Evolutionary conservation across 768 basidiomycete genomes (phyloP).

Genomic region (Porpolomopsis calyptriformis): DNA sequence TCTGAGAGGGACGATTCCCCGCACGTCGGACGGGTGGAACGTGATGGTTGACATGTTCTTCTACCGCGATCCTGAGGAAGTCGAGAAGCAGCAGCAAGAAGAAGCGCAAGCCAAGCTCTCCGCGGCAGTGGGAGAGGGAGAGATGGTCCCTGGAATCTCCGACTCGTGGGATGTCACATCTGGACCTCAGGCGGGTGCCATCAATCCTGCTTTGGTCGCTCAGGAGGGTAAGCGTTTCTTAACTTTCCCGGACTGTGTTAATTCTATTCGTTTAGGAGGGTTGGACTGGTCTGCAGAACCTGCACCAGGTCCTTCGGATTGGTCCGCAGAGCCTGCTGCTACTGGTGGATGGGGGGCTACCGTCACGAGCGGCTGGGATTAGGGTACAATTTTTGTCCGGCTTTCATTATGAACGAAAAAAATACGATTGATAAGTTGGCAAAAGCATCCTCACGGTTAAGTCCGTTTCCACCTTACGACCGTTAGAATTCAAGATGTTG

Average conservation of each 20-base stretch:
- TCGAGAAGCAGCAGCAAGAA: constrained; percentile 95
- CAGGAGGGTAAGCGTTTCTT: constrained; percentile 35
- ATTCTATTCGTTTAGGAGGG: constrained; percentile 27
- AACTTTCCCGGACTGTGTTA: constrained; percentile 2
- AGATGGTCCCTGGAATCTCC: constrained; percentile 30
- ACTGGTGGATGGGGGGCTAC: constrained; percentile 38
- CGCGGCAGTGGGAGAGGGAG: constrained; percentile 42
- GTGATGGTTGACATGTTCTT: constrained; percentile 99
- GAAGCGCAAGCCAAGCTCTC: constrained; percentile 80
- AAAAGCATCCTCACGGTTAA: too few species aligned
- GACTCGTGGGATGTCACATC: constrained; percentile 76
- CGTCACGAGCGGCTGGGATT: constrained; percentile 27
- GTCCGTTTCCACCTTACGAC: too few species aligned
- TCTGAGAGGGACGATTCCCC: constrained; percentile 85
- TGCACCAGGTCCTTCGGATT: constrained; percentile 53
- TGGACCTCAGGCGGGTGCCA: constrained; percentile 55
- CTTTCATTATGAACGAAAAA: too few species aligned
- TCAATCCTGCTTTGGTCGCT: constrained; percentile 68
- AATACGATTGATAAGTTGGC: too few species aligned
- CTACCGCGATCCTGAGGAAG: constrained; percentile 99
- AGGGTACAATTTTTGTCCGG: constrained; percentile 5
- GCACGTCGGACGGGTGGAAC: constrained; percentile 89
- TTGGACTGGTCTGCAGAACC: constrained; percentile 81
- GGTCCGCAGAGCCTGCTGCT: constrained; percentile 74
- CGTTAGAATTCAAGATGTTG: too few species aligned